These are phyloP conservation scores for Paraleonurus japonicus DNA, from an alignment of 257 asterid genomes.

Conservation along the genomic window DNA sequence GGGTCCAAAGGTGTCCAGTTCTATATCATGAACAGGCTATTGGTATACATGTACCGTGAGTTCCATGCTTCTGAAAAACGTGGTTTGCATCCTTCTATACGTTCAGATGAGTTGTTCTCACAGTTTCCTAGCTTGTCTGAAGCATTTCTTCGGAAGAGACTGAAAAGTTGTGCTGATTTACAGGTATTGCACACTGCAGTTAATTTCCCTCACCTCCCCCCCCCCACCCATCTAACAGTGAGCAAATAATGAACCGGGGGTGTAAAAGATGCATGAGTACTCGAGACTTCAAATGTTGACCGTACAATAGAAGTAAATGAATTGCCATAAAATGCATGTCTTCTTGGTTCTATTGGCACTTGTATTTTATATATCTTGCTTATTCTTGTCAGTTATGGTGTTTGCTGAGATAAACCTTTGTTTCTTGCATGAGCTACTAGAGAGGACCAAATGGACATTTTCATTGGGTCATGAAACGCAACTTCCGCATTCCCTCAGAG, in stretches of 20 bases:
- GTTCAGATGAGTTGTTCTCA: conserved; percentile 71
- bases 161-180: conserved; percentile 82
- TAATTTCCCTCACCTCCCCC: background rate
- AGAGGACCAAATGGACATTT: conserved; percentile 72
- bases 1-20: conserved; percentile 82
- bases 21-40: conserved; percentile 83
- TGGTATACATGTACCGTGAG: conserved; percentile 87
- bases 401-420: conserved; percentile 12
- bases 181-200: conserved; percentile 54
- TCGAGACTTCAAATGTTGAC: background rate
- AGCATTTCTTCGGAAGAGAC: conserved; percentile 76
- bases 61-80: conserved; percentile 80
- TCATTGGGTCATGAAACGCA: conserved; percentile 82
- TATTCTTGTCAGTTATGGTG: conserved; percentile 18
- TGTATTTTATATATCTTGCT: conserved; percentile 1
- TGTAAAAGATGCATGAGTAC: background rate
- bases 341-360: conserved; percentile 13
- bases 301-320: background rate
- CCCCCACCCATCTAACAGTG: background rate
- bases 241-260: background rate
- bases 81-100: conserved; percentile 76
- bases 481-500: conserved; percentile 89
- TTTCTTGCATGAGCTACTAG: conserved; percentile 42
- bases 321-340: background rate
- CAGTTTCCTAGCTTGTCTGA: conserved; percentile 85